These are phyloP conservation scores for Suillus discolor DNA, from an alignment of 768 basidiomycete species.

Conservation along the genomic window DNA sequence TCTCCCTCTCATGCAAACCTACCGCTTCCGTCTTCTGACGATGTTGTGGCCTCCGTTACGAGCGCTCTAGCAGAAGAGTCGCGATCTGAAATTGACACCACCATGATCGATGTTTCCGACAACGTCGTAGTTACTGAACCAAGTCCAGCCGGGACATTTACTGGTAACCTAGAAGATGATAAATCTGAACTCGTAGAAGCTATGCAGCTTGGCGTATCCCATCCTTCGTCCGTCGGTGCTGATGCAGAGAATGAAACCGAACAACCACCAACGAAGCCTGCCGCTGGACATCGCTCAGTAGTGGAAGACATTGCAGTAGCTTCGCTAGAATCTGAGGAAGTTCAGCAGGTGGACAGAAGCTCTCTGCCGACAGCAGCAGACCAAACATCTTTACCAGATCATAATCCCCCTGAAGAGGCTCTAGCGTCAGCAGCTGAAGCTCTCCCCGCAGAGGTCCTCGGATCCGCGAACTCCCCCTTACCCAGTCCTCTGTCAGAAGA, in stretches of 20 bases:
- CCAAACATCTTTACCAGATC: not conserved
- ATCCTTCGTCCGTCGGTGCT: not conserved
- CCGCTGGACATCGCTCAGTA: not conserved
- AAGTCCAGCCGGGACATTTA: not conserved
- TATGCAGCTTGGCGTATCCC: not conserved
- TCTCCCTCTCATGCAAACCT: not conserved
- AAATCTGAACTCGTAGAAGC: not conserved
- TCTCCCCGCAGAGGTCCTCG: not conserved
- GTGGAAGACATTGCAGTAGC: not conserved
- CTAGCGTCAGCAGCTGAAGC: not conserved
- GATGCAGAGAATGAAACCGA: not conserved
- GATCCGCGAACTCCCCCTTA: not conserved
- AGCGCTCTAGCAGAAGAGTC: constrained; percentile 3
- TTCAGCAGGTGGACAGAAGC: not conserved
- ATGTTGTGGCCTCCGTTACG: constrained; percentile 4
- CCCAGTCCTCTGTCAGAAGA: not conserved
- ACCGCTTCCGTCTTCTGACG: not conserved
- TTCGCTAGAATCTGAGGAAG: not conserved
- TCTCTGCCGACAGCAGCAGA: not conserved
- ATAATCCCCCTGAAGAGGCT: not conserved
- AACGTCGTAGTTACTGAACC: not conserved
- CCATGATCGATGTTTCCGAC: not conserved
- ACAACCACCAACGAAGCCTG: not conserved
- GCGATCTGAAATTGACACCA: not conserved
- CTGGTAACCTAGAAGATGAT: not conserved